Conservation (phyloP, 176 grass and related monocot genomes). For the Neostapfia colusana region DNA sequence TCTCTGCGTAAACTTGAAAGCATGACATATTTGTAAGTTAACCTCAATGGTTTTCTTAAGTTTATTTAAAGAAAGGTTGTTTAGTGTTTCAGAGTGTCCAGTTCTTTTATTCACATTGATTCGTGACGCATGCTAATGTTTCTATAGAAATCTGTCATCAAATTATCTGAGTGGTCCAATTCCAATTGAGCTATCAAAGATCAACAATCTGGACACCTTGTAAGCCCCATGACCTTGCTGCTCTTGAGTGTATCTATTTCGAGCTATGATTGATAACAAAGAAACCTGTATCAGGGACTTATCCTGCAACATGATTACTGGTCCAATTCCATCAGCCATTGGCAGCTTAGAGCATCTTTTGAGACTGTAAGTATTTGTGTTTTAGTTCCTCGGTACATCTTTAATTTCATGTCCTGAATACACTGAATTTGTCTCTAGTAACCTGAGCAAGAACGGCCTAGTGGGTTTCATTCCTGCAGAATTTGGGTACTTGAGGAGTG, state of each 20-base stretch:
- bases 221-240: slow-evolving; percentile 40
- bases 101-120: background rate
- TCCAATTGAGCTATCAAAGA: slow-evolving; percentile 82
- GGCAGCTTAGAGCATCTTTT: slow-evolving; percentile 91
- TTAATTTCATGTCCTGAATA: slow-evolving; percentile 29
- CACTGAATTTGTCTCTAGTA: slow-evolving; percentile 44
- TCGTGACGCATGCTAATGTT: background rate
- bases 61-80: background rate
- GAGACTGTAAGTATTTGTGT: slow-evolving; percentile 63
- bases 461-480: slow-evolving; percentile 76
- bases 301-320: slow-evolving; percentile 78
- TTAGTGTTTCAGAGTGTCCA: background rate
- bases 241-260: slow-evolving; percentile 27
- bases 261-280: slow-evolving; percentile 27
- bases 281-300: slow-evolving; percentile 59
- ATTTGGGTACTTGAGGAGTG: slow-evolving; percentile 93
- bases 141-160: slow-evolving; percentile 77
- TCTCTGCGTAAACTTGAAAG: slow-evolving; percentile 82
- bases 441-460: slow-evolving; percentile 88
- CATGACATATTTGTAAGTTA: slow-evolving; percentile 95
- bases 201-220: slow-evolving; percentile 95
- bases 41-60: background rate
- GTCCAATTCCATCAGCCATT: slow-evolving; percentile 75
- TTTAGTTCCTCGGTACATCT: background rate
- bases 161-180: slow-evolving; percentile 82